phyloP scores from a whole-genome alignment of 306 rosid species.

The Lablab purpureus region DNA sequence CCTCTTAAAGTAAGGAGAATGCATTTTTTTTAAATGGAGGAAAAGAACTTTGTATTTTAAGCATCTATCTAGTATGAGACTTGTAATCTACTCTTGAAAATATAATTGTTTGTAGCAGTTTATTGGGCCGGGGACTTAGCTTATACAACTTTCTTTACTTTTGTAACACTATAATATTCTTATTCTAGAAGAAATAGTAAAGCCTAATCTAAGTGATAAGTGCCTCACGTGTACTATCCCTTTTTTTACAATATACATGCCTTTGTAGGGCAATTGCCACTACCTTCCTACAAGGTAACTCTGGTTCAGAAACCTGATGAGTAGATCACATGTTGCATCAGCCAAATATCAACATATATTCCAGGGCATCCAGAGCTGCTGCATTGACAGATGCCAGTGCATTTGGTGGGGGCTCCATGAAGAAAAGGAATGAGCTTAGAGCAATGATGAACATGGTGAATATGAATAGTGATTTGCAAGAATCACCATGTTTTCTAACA shows the following conservation, averaged over 20 bases:
- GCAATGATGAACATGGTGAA: slow-evolving; percentile 66
- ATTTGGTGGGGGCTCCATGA: slow-evolving; percentile 76
- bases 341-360: slow-evolving; percentile 34
- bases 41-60: neutral
- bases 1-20: neutral
- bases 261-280: neutral
- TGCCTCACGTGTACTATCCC: neutral
- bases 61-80: neutral
- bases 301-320: slow-evolving; percentile 19
- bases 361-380: slow-evolving; percentile 42
- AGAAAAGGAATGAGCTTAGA: slow-evolving; percentile 63
- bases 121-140: neutral
- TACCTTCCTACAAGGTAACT: neutral
- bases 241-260: neutral
- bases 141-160: neutral
- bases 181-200: neutral
- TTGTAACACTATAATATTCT: slow-evolving; percentile 7
- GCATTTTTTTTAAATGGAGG: neutral
- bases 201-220: slow-evolving; percentile 25
- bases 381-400: slow-evolving; percentile 53
- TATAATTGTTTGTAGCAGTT: slow-evolving; percentile 1
- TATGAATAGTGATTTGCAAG: slow-evolving; percentile 67
- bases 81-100: slow-evolving; percentile 3
- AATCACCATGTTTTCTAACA: slow-evolving; percentile 63
- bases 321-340: slow-evolving; percentile 25